Percentiles rank a stretch among this genome's conserved stretches.
phyloP scores from a whole-genome alignment of 2,329 filamentous ascomycete species.

The Dactylellina leptospora region DNA sequence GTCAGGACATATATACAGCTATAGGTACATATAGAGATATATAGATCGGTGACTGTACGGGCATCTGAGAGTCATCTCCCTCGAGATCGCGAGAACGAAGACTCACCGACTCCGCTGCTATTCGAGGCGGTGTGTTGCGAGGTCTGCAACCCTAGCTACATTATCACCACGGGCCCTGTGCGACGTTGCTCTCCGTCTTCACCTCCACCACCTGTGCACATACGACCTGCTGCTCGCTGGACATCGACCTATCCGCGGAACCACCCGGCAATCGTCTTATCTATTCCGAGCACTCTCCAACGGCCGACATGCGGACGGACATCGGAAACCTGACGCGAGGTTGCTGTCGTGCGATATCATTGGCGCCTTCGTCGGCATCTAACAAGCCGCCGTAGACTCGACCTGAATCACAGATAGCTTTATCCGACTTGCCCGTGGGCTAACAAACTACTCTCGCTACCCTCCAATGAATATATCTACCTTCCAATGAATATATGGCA shows the following conservation, averaged over 20 bases:
- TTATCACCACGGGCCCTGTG: background rate
- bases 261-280: too few species aligned
- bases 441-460: too few species aligned
- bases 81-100: background rate
- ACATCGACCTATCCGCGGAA: too few species aligned
- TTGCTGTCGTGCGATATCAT: background rate
- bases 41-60: background rate
- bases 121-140: slow-evolving; percentile 25
- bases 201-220: background rate
- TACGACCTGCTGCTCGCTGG: too few species aligned
- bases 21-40: background rate
- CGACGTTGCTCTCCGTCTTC: background rate
- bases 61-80: too few species aligned
- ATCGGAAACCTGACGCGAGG: background rate
- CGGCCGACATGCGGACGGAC: background rate
- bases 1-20: background rate
- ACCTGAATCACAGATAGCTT: too few species aligned
- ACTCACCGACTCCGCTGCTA: slow-evolving; percentile 24
- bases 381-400: too few species aligned
- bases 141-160: slow-evolving; percentile 45
- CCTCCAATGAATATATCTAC: too few species aligned
- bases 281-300: background rate
- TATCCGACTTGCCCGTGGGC: too few species aligned
- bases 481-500: too few species aligned
- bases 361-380: background rate